These are phyloP conservation scores for Saccharomycopsis phalli DNA, from an alignment of 1,139 yeast species.

Conservation along the genomic window DNA sequence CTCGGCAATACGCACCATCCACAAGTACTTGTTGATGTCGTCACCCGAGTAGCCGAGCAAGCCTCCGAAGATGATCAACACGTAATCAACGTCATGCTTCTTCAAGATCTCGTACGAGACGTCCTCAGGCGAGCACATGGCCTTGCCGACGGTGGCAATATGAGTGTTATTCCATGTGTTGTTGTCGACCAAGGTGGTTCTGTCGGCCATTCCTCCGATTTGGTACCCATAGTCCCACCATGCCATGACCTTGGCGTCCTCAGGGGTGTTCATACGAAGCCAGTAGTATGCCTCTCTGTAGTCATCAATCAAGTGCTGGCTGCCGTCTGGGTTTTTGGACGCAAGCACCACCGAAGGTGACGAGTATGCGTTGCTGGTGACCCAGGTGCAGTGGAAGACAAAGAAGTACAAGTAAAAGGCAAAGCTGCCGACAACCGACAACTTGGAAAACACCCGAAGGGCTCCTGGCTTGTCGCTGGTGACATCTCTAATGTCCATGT, in stretches of 20 bases:
- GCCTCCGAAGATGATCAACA: slow-evolving; percentile 91
- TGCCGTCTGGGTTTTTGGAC: slow-evolving; percentile 76
- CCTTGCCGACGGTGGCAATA: slow-evolving; percentile 99
- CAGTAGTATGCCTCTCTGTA: slow-evolving; percentile 98
- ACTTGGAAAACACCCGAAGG: slow-evolving; percentile 43
- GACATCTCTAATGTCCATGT: slow-evolving; percentile 55
- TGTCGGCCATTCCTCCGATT: slow-evolving; percentile 99
- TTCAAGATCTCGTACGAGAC: slow-evolving; percentile 80
- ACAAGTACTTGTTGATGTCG: slow-evolving; percentile 90
- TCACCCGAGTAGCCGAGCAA: slow-evolving; percentile 91
- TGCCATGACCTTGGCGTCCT: slow-evolving; percentile 92
- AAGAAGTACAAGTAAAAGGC: slow-evolving; percentile 68
- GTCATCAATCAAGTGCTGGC: slow-evolving; percentile 81
- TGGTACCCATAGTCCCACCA: slow-evolving; percentile 99
- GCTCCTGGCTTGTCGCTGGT: slow-evolving; percentile 23
- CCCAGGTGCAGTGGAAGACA: slow-evolving; percentile 96
- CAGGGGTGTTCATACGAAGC: slow-evolving; percentile 96
- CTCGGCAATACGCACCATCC: slow-evolving; percentile 99
- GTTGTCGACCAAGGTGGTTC: slow-evolving; percentile 96
- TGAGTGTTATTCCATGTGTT: slow-evolving; percentile 99
- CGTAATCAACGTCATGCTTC: slow-evolving; percentile 92
- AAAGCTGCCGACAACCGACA: slow-evolving; percentile 62
- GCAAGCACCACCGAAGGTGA: slow-evolving; percentile 97
- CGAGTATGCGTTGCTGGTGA: slow-evolving; percentile 89
- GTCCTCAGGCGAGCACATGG: slow-evolving; percentile 88